Conservation (phyloP, 2,329 filamentous ascomycete genomes). For the Boeremia lycopersici region DNA sequence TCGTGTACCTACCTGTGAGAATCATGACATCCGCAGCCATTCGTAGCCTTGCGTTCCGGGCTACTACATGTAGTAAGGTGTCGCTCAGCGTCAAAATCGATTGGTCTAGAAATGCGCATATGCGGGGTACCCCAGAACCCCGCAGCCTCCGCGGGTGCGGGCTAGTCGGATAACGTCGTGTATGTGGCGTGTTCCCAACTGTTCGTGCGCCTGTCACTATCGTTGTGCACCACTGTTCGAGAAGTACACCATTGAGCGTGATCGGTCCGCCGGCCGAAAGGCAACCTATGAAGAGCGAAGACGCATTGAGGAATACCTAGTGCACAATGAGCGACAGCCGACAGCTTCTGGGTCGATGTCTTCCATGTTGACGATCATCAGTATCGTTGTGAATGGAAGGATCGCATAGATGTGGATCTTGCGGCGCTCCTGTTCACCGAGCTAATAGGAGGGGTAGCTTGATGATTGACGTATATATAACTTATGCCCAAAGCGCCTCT, state of each 20-base stretch:
- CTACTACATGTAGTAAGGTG: constrained; percentile 20
- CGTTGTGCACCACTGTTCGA: not conserved
- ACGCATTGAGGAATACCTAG: not conserved
- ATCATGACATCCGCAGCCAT: not conserved
- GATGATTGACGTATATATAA: constrained; percentile 27
- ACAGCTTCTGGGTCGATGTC: not conserved
- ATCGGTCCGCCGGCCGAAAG: constrained; percentile 21
- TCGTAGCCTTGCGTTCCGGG: constrained; percentile 8
- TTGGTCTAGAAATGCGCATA: constrained; percentile 1
- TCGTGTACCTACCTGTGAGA: not conserved
- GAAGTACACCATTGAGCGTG: constrained; percentile 7
- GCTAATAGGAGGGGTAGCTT: constrained; percentile 21
- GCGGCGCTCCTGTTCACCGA: constrained; percentile 11
- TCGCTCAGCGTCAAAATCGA: not conserved
- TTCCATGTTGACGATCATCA: constrained; percentile 1
- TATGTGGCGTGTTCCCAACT: constrained; percentile 15
- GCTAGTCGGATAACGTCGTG: constrained; percentile 19
- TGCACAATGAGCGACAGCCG: not conserved
- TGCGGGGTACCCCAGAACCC: constrained; percentile 31
- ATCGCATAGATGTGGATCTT: constrained; percentile 18
- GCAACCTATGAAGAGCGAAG: constrained; percentile 6
- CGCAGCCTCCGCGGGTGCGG: constrained; percentile 23
- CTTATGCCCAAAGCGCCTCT: not conserved
- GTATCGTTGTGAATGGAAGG: constrained; percentile 1
- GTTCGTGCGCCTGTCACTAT: constrained; percentile 12